phyloP scores from a whole-genome alignment of 2,329 filamentous ascomycete species.

The Alternaria novae-zelandiae region DNA sequence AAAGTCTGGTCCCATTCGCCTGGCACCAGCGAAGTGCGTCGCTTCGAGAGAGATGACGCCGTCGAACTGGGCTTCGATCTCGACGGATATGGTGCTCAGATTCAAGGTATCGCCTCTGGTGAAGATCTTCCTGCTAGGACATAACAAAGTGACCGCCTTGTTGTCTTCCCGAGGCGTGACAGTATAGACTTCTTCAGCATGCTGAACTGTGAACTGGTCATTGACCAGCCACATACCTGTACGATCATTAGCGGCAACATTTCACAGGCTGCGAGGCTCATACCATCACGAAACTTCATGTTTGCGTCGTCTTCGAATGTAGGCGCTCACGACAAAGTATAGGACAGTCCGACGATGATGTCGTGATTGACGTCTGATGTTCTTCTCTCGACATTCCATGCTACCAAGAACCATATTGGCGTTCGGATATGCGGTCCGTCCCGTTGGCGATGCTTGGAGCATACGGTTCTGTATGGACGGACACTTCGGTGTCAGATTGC shows the following conservation, averaged over 20 bases:
- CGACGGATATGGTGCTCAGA: constrained; percentile 61
- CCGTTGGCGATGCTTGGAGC: constrained; percentile 11
- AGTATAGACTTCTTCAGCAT: constrained; percentile 69
- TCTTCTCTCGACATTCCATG: neutral
- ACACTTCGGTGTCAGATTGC: constrained; percentile 25
- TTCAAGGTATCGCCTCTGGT: constrained; percentile 64
- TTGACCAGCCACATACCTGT: constrained; percentile 69
- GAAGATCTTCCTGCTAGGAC: constrained; percentile 63
- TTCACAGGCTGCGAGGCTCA: neutral
- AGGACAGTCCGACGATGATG: neutral
- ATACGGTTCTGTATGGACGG: constrained; percentile 24
- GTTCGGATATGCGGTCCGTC: constrained; percentile 28
- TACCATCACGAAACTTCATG: constrained; percentile 69
- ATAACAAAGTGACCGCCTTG: constrained; percentile 61
- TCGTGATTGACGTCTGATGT: neutral
- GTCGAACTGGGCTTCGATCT: constrained; percentile 63
- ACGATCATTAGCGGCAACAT: constrained; percentile 11
- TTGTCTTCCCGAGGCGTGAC: constrained; percentile 54
- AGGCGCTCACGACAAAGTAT: neutral
- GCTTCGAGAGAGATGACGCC: constrained; percentile 66
- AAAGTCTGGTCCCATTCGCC: constrained; percentile 62
- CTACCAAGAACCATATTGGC: constrained; percentile 1
- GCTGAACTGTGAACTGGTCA: constrained; percentile 66
- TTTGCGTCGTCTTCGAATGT: constrained; percentile 9
- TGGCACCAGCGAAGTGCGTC: constrained; percentile 64